phyloP scores from a whole-genome alignment of 2,329 filamentous ascomycete species.

The Trichoderma sp. region DNA sequence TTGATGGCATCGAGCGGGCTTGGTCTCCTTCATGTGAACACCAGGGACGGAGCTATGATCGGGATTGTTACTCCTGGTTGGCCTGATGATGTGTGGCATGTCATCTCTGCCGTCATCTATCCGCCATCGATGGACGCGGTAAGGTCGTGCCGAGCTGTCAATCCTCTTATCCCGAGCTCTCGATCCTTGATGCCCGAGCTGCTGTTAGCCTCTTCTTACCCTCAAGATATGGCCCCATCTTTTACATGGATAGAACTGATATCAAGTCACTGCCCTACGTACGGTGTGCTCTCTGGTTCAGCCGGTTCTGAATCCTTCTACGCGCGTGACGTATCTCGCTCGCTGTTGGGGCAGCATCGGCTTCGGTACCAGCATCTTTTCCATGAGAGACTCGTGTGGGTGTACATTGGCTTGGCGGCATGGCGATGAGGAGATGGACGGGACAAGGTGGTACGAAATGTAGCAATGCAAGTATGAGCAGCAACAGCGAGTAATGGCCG shows the following conservation, averaged over 20 bases:
- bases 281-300: conserved; percentile 20
- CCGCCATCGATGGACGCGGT: conserved; percentile 21
- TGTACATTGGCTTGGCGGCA: not conserved
- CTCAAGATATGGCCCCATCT: too few relatives aligned
- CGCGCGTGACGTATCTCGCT: conserved; percentile 12
- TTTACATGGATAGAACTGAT: too few relatives aligned
- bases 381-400: not conserved
- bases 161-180: conserved; percentile 1
- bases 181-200: not conserved
- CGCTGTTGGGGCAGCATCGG: not conserved
- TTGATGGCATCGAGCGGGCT: conserved; percentile 1
- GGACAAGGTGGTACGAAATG: too few relatives aligned
- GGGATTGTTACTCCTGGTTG: not conserved
- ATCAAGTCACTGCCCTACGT: not conserved
- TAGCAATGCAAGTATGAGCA: too few relatives aligned
- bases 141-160: not conserved
- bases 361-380: not conserved
- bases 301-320: conserved; percentile 16
- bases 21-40: not conserved
- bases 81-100: conserved; percentile 3
- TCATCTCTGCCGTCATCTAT: conserved; percentile 3
- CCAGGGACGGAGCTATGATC: not conserved
- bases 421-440: not conserved
- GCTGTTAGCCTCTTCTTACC: not conserved
- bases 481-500: not conserved